phyloP scores from a whole-genome alignment of 768 basidiomycete genomes.

The Cyclocybe cylindracea region DNA sequence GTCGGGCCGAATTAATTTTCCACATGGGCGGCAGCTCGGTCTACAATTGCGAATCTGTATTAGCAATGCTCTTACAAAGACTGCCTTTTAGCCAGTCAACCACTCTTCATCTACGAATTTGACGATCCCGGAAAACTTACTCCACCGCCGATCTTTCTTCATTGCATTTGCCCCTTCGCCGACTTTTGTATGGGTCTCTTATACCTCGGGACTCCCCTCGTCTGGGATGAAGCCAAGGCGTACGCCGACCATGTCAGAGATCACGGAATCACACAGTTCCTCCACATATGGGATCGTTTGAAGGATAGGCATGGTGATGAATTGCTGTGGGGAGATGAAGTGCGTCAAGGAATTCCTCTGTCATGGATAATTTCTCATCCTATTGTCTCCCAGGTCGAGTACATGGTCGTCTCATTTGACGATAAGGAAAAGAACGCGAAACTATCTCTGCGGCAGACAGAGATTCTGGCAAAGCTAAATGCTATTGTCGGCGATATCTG shows the following conservation, averaged over 20 bases:
- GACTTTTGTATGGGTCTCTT: constrained; percentile 77
- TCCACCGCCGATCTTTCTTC: constrained; percentile 1
- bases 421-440: constrained; percentile 76
- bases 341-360: constrained; percentile 29
- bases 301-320: constrained; percentile 92
- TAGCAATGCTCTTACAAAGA: constrained; percentile 30
- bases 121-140: too few species aligned
- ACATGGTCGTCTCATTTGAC: constrained; percentile 91
- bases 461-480: constrained; percentile 83
- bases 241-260: constrained; percentile 86
- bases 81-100: constrained; percentile 6
- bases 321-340: constrained; percentile 98
- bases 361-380: not conserved
- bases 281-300: constrained; percentile 89
- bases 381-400: constrained; percentile 65
- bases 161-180: not conserved
- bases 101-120: not conserved
- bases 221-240: constrained; percentile 88
- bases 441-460: constrained; percentile 92
- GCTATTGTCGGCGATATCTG: constrained; percentile 68
- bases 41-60: constrained; percentile 3
- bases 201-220: constrained; percentile 88
- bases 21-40: constrained; percentile 9
- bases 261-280: constrained; percentile 94
- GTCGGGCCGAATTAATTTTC: constrained; percentile 21